phyloP scores from a whole-genome alignment of 1,284 basidiomycete genomes.

The Caloboletus inedulis region DNA sequence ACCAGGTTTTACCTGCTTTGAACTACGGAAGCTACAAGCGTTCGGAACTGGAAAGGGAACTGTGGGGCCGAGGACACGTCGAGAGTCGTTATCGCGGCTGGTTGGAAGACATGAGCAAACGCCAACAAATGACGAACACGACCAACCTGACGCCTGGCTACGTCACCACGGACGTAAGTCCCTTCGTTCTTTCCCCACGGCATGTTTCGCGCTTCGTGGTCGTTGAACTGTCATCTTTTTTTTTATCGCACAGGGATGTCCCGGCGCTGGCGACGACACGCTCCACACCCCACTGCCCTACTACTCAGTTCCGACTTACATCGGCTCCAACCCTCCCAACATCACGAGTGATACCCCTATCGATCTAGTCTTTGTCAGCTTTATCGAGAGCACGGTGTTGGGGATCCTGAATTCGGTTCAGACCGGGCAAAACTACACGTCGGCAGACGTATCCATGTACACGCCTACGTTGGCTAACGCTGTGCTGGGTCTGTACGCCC shows the following conservation, averaged over 20 bases:
- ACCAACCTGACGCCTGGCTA: conserved; percentile 63
- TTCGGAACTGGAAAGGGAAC: conserved; percentile 36
- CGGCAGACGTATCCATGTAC: conserved; percentile 50
- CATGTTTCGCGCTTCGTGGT: not conserved
- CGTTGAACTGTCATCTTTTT: not conserved
- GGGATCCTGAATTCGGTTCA: conserved; percentile 54
- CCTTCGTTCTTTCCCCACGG: not conserved
- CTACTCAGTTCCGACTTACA: conserved; percentile 52
- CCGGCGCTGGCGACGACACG: conserved; percentile 69
- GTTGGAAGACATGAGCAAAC: conserved; percentile 53
- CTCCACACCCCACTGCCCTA: conserved; percentile 57
- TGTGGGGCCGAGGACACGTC: conserved; percentile 52
- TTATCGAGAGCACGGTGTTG: conserved; percentile 55
- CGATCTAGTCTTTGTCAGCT: conserved; percentile 70
- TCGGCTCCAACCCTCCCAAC: conserved; percentile 53
- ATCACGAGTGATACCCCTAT: conserved; percentile 50
- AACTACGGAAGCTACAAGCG: conserved; percentile 44
- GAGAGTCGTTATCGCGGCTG: conserved; percentile 50
- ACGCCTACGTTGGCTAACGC: conserved; percentile 47
- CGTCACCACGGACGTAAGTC: conserved; percentile 65
- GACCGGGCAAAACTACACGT: conserved; percentile 48
- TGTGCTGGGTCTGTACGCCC: conserved; percentile 60
- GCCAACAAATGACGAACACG: conserved; percentile 28
- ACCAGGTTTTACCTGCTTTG: conserved; percentile 50
- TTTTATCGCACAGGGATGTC: conserved; percentile 48